Conservation (phyloP, 768 basidiomycete species). For the Calocera viscosa region DNA sequence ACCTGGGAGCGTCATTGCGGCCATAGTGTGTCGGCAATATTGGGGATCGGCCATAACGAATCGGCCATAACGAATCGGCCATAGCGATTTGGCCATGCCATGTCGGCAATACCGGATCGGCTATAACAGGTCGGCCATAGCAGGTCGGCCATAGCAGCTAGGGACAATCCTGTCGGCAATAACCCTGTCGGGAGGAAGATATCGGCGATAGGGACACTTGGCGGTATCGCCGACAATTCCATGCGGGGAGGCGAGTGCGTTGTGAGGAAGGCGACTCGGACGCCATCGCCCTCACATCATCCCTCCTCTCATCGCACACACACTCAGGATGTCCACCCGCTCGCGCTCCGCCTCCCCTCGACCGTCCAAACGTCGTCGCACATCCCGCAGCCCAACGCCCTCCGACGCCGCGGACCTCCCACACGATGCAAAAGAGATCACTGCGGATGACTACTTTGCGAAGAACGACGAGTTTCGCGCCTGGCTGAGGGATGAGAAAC, state of each 20-base stretch:
- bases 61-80: too few species aligned
- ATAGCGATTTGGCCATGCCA: too few species aligned
- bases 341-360: background rate
- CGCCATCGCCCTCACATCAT: background rate
- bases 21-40: too few species aligned
- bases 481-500: slow-evolving; percentile 70
- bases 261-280: too few species aligned
- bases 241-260: too few species aligned
- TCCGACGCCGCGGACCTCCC: background rate
- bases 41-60: too few species aligned
- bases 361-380: background rate
- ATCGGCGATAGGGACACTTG: background rate
- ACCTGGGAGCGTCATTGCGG: too few species aligned
- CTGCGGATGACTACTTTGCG: slow-evolving; percentile 77
- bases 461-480: slow-evolving; percentile 75
- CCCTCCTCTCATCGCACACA: background rate
- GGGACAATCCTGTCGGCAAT: too few species aligned
- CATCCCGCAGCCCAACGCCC: background rate
- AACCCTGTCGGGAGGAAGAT: background rate
- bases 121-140: too few species aligned
- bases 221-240: too few species aligned
- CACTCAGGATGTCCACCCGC: background rate
- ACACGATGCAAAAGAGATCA: slow-evolving; percentile 40
- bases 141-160: too few species aligned
- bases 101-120: too few species aligned